Conservation (phyloP, 805 yeast genomes). For the Kazachstania bromeliacearum region DNA sequence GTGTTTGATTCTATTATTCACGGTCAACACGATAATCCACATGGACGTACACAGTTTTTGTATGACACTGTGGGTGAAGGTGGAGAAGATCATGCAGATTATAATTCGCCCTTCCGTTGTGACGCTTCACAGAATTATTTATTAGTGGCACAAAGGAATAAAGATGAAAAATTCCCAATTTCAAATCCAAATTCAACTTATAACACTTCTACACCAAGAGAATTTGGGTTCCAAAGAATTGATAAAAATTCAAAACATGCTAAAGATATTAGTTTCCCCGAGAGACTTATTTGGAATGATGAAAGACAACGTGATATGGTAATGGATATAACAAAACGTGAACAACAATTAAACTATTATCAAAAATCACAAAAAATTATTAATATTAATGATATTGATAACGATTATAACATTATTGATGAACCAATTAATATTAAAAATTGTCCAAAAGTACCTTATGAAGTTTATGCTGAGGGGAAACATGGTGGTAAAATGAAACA, state of each 20-base stretch:
- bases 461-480: constrained; percentile 1
- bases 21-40: background rate
- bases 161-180: constrained; percentile 14
- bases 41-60: background rate
- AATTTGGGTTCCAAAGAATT: constrained; percentile 16
- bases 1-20: constrained; percentile 3
- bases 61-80: background rate
- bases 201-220: constrained; percentile 10
- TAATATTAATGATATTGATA: constrained; percentile 2
- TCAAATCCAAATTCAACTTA: constrained; percentile 17
- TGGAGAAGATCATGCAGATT: background rate
- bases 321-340: constrained; percentile 16
- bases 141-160: no score
- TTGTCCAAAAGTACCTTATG: constrained; percentile 7
- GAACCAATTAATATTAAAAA: constrained; percentile 1
- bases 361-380: constrained; percentile 16
- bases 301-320: constrained; percentile 14
- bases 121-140: no score
- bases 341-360: constrained; percentile 15
- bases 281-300: constrained; percentile 16
- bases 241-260: constrained; percentile 15
- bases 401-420: constrained; percentile 1
- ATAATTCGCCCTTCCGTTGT: constrained; percentile 9
- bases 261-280: constrained; percentile 22
- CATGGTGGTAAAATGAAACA: no score